Base-by-base conservation (phyloP, 805 yeast genomes). In the Starmerella riodocensis region DNA sequence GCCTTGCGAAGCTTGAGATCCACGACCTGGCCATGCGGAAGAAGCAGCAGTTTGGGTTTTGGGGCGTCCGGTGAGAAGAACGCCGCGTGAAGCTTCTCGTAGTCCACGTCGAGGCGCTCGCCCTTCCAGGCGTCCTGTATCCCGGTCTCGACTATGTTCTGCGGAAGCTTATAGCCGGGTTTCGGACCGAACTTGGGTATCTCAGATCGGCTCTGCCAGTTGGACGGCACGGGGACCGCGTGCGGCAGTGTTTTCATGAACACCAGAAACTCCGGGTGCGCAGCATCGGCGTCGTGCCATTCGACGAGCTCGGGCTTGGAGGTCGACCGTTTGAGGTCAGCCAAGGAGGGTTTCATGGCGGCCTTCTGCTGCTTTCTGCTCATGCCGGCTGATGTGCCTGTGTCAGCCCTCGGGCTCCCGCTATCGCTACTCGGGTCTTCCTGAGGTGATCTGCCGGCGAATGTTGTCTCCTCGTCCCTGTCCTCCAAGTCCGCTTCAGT, bases 221-320 rank as follows among this genome's bases (percentile, higher is more conserved):
- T 91, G 0, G 60, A 53, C 0, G 97, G 97, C 1, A 88, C 83
- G 2, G 74, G 81, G 1, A 86, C 76, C 1, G 63, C 67, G 47
- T 83, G 81, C 41, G 73, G 75, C 26, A 64, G 60, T 0, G 76
- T 61, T 54, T 86, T 88, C 36, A 88, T 57, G 18, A 67, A 62
- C 0, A 81, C 73, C 12, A 74, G 64, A 17, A 85, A 54, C 34
- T 63, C 59, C 2, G 98, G 94, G 50, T 83, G 88, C 1, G 66
- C 67, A 0, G 96, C 78, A 61, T 86, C 91, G 2, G 76, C 78
- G 57, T 91, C 97, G 50, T 64, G 73, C 93, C 93, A 79, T 47
- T 85, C 93, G 1, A 88, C 77, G 4, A 76, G 54, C 41, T 81
- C 83, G 0, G 97, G 96, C 21, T 62, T 61, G 2, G 60, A 48